These are phyloP conservation scores for Gossypium gossypioides DNA, from an alignment of 441 rosid genomes.

Conservation along the genomic window DNA sequence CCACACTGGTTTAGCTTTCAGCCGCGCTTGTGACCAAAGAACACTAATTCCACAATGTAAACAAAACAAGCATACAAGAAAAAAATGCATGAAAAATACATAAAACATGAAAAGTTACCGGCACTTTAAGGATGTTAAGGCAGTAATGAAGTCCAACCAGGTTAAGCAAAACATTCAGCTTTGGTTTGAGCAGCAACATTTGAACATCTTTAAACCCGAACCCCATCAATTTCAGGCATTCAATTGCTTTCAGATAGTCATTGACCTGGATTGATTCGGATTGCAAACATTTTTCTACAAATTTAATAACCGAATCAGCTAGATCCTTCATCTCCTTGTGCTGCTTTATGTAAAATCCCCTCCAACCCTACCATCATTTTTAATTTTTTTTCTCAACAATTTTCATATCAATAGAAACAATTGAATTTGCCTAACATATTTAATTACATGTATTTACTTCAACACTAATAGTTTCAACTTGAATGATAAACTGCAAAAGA, in stretches of 20 bases:
- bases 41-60: not conserved
- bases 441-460: too few species aligned
- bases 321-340: slow-evolving; percentile 40
- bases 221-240: slow-evolving; percentile 28
- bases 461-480: not conserved
- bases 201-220: slow-evolving; percentile 49
- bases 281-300: slow-evolving; percentile 26
- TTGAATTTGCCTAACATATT: not conserved
- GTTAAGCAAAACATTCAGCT: slow-evolving; percentile 44
- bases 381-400: not conserved
- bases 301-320: slow-evolving; percentile 29
- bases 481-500: too few species aligned
- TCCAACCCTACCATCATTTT: slow-evolving; percentile 46
- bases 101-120: slow-evolving; percentile 25
- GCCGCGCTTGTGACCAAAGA: not conserved
- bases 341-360: slow-evolving; percentile 28
- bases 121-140: slow-evolving; percentile 36
- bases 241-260: slow-evolving; percentile 38
- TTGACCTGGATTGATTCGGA: slow-evolving; percentile 37
- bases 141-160: slow-evolving; percentile 61
- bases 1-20: too few species aligned
- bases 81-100: not conserved
- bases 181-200: slow-evolving; percentile 46
- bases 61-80: not conserved
- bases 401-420: not conserved